Base-by-base conservation (phyloP, 2,329 filamentous ascomycete genomes). In the Parasarocladium wereldwijsianum region DNA sequence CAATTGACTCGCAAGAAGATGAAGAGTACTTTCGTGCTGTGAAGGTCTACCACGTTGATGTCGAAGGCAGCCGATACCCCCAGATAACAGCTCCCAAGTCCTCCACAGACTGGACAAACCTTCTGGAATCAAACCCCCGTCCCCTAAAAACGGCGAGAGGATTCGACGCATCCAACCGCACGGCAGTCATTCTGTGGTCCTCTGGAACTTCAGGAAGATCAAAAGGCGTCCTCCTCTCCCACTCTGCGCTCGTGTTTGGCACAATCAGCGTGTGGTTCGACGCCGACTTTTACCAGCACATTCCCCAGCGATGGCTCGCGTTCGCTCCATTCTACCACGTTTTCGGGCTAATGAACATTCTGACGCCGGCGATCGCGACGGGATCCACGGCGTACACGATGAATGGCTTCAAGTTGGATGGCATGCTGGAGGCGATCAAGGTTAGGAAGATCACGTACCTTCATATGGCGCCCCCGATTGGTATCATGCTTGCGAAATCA, bases 151-250 rank as follows among this genome's bases (percentile, higher is more conserved):
- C 40, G 12, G 52, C 48, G 1, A 45, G 47, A 2, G 49, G 55
- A 8, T 57, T 65, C 34, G 43, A 42, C 1, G 24, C 41, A 1
- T 11, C 24, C 5, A 75, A 76, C 40, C 81, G 81, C 45, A 76
- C 69, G 3, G 56, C 55, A 23, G 40, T 59, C 2, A 55, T 60
- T 27, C 47, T 60, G 30, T 60, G 56, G 56, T 59, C 55, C 0
- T 72, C 65, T 1, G 66, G 78, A 9, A 81, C 75, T 0, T 85
- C 80, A 0, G 80, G 80, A 2, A 59, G 76, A 0, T 77, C 79
- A 9, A 85, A 85, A 46, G 79, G 79, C 21, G 79, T 84, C 2
- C 65, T 78, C 43, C 70, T 84, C 31, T 72, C 72, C 3, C 78
- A 85, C 47, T 57, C 58, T 34, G 79, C 80, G 34, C 71, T 60